Percentiles rank a stretch among this genome's conserved stretches.
These are phyloP conservation scores for Alternaria sp. DNA, from an alignment of 2,329 filamentous ascomycete genomes.

Conservation along the genomic window DNA sequence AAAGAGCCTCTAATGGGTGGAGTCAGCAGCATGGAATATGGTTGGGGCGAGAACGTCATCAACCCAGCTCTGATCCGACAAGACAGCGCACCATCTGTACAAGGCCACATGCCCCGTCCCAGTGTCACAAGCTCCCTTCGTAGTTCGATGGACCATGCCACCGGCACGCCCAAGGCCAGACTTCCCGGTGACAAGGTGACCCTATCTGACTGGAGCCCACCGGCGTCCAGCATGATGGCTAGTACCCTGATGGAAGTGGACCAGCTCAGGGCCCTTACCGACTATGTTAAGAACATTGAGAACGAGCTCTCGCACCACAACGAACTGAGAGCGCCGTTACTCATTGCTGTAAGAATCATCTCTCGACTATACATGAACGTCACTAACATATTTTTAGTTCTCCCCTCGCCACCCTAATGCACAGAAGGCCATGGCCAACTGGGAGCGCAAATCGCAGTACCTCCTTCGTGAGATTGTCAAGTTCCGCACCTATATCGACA, in stretches of 20 bases:
- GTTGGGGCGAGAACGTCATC: constrained; percentile 88
- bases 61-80: constrained; percentile 57
- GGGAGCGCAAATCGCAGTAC: constrained; percentile 95
- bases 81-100: constrained; percentile 41
- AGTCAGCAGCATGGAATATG: constrained; percentile 96
- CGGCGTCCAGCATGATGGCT: constrained; percentile 87
- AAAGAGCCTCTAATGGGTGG: constrained; percentile 92
- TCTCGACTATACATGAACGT: neutral
- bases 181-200: constrained; percentile 83
- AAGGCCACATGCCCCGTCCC: constrained; percentile 52
- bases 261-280: constrained; percentile 75
- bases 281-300: constrained; percentile 86
- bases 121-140: constrained; percentile 68
- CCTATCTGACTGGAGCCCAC: constrained; percentile 88
- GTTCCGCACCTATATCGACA: constrained; percentile 93
- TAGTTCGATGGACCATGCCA: constrained; percentile 63
- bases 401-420: constrained; percentile 83
- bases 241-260: constrained; percentile 79
- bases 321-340: constrained; percentile 83
- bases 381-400: constrained; percentile 60
- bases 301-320: constrained; percentile 87
- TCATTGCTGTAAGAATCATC: constrained; percentile 68
- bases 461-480: constrained; percentile 94
- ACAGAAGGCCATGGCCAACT: constrained; percentile 88
- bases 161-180: constrained; percentile 65